These are phyloP conservation scores for Narthecium ossifragum DNA, from an alignment of 106 monocot species.

Conservation along the genomic window DNA sequence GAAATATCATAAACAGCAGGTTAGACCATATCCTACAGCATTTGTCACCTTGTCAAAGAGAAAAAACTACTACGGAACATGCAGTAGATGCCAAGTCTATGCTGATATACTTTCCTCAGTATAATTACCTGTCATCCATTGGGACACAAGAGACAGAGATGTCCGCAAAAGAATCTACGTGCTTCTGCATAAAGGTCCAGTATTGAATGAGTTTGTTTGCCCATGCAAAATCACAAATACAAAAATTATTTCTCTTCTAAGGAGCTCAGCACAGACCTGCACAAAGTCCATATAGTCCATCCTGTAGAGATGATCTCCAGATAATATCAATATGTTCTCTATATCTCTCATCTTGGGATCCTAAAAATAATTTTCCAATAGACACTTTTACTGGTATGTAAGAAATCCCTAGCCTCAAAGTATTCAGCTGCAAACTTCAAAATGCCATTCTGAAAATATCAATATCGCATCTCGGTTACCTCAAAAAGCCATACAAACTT, in stretches of 20 bases:
- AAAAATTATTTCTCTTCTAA: neutral
- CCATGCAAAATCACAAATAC: neutral
- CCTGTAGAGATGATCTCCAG: slow-evolving; percentile 53
- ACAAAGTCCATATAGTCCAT: slow-evolving; percentile 70
- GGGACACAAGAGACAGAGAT: slow-evolving; percentile 55
- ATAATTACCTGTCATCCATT: slow-evolving; percentile 44
- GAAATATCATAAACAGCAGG: too few relatives aligned
- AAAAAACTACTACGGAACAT: too few relatives aligned
- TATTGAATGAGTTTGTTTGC: neutral
- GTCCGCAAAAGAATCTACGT: slow-evolving; percentile 41
- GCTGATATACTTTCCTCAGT: too few relatives aligned
- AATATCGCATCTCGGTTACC: slow-evolving; percentile 20
- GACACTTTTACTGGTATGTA: neutral
- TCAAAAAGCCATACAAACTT: slow-evolving; percentile 85
- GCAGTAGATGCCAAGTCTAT: too few relatives aligned
- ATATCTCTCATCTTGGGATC: slow-evolving; percentile 45
- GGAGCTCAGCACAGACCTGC: slow-evolving; percentile 21
- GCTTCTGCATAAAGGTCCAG: slow-evolving; percentile 33
- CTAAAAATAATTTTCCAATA: slow-evolving; percentile 14
- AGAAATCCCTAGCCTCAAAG: neutral
- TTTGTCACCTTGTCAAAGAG: too few relatives aligned
- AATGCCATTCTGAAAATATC: neutral
- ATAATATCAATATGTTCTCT: slow-evolving; percentile 49
- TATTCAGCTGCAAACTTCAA: neutral
- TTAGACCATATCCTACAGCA: too few relatives aligned